Base-by-base conservation (phyloP, 257 asterid species). In the Voacanga thouarsii region DNA sequence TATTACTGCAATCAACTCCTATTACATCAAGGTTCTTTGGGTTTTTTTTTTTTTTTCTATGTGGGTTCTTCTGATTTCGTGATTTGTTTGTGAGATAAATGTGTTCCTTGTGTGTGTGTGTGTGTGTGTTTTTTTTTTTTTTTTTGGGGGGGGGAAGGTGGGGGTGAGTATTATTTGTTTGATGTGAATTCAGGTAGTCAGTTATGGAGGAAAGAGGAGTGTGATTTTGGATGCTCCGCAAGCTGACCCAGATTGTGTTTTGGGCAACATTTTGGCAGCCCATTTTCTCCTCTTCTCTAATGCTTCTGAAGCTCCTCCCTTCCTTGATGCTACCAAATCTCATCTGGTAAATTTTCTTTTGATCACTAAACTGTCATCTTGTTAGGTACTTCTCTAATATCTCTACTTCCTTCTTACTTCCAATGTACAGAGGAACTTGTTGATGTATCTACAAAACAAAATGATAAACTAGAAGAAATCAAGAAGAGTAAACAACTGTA, bases 161-260 rank as follows among this genome's bases (percentile, higher is more conserved):
- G n/a, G 16, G 51, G 2, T 59, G n/a, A 28, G n/a, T n/a, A n/a
- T 57, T 28, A 3, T 33, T 24, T 37, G 19, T 30, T 59, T 79
- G 55, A 45, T 30, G 41, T 57, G 19, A 24, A 50, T 73, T 50
- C 61, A 94, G 98, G 97, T 93, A 79, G 93, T 95, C 63, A 79
- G 90, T 80, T 95, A 91, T n/a, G n/a, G n/a, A n/a, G n/a, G n/a
- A n/a, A n/a, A n/a, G n/a, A n/a, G n/a, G n/a, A n/a, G n/a, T n/a
- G 94, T 93, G n/a, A 95, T 95, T 80, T 65, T 95, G 82, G 94
- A 88, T 76, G 99, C 99, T 85, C 92, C 98, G 51, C 84, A 81
- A 76, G 85, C 88, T 78, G 98, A 95, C 86, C 97, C 98, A 26
- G 76, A 70, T 33, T 95, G 99, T 76, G 99, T 95, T 82, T 88